Conservation (phyloP, 2,329 filamentous ascomycete genomes). For the Botrytis squamosa region DNA sequence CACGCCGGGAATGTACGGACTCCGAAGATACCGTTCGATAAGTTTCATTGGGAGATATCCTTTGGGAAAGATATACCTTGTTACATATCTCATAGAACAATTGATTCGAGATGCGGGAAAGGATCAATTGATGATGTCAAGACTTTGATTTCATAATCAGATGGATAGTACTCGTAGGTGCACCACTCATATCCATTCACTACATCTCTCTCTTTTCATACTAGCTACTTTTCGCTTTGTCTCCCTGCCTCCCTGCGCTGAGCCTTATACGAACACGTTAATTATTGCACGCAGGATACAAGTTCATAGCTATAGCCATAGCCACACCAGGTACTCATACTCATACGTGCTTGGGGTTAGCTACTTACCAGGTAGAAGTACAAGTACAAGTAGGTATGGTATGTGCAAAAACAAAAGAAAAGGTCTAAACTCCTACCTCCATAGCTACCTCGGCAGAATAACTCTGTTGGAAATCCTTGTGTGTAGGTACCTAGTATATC, state of each 20-base stretch:
- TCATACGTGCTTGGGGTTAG: not conserved
- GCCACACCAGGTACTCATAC: too few species aligned
- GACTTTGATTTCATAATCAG: not conserved
- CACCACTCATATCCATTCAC: not conserved
- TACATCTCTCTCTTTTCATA: not conserved
- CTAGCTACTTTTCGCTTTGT: not conserved
- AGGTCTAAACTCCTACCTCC: not conserved
- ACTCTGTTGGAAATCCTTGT: not conserved
- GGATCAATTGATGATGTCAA: not conserved
- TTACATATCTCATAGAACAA: not conserved
- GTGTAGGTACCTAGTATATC: not conserved
- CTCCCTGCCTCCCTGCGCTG: not conserved
- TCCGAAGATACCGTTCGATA: not conserved
- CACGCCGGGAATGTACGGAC: not conserved
- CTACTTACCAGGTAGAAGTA: not conserved
- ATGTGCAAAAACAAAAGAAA: not conserved
- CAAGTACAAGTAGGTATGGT: not conserved
- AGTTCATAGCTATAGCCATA: not conserved
- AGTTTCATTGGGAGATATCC: not conserved
- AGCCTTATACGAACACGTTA: not conserved
- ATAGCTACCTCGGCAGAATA: not conserved
- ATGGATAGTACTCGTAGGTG: not conserved
- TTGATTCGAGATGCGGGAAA: not conserved
- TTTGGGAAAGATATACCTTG: too few species aligned
- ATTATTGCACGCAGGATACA: not conserved